Evolutionary conservation across 495 filamentous ascomycete genomes (phyloP).

Genomic region (Bacidia gigantensis): DNA sequence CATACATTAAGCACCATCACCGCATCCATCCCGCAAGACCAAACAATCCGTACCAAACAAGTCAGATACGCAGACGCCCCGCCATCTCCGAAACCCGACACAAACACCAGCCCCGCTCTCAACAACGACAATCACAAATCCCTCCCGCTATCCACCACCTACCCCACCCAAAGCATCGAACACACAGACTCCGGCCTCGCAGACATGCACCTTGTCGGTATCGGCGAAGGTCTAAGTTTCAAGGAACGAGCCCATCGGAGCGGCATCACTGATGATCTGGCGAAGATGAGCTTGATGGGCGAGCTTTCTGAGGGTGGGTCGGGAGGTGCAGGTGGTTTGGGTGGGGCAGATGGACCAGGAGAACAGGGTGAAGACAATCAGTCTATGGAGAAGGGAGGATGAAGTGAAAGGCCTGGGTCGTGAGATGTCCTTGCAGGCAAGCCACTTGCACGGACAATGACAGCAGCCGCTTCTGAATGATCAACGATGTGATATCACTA

Average conservation of each 20-base stretch:
- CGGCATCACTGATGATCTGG: background rate
- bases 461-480: too few relatives aligned
- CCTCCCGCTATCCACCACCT: background rate
- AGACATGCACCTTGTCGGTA: background rate
- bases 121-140: background rate
- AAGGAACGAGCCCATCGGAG: background rate
- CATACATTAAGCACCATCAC: too few relatives aligned
- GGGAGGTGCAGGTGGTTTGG: background rate
- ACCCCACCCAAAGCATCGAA: background rate
- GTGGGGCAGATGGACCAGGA: background rate
- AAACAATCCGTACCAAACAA: too few relatives aligned
- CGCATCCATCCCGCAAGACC: too few relatives aligned
- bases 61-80: too few relatives aligned
- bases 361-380: background rate
- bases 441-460: too few relatives aligned
- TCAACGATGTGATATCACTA: too few relatives aligned
- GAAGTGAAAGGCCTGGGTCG: background rate
- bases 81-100: background rate
- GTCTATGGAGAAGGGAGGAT: too few relatives aligned
- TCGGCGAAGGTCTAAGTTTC: background rate
- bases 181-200: slow-evolving; percentile 18
- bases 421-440: too few relatives aligned
- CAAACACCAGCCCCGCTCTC: background rate
- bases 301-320: background rate
- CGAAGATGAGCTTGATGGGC: background rate